These are phyloP conservation scores for Pugionium dolabratum DNA, from an alignment of 345 rosid genomes.

Conservation along the genomic window DNA sequence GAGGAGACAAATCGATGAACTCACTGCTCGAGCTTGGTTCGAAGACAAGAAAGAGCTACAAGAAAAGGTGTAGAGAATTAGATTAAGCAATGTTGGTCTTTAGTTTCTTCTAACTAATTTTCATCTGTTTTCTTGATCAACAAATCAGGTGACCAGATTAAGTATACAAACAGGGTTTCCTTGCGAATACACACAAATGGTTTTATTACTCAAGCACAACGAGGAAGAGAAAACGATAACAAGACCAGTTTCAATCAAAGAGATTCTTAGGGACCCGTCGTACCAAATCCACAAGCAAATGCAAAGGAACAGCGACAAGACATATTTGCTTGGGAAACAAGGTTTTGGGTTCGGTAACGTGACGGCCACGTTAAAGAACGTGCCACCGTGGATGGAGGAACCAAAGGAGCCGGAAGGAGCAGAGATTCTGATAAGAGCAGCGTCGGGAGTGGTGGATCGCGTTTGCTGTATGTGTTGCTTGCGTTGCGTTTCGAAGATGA, in stretches of 20 bases:
- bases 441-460: constrained; percentile 52
- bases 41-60: constrained; percentile 59
- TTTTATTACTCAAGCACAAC: constrained; percentile 44
- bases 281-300: constrained; percentile 42
- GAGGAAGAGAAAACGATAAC: constrained; percentile 42
- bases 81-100: constrained; percentile 2
- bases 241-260: constrained; percentile 41
- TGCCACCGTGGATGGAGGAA: constrained; percentile 63
- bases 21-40: constrained; percentile 84
- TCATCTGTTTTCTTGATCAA: constrained; percentile 4
- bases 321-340: constrained; percentile 46
- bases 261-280: constrained; percentile 35
- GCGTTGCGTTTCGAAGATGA: constrained; percentile 54
- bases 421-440: constrained; percentile 56
- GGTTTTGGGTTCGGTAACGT: constrained; percentile 75
- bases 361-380: constrained; percentile 57
- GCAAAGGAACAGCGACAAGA: constrained; percentile 39
- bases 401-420: constrained; percentile 55
- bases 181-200: constrained; percentile 63
- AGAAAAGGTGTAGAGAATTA: constrained; percentile 56
- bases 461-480: constrained; percentile 88
- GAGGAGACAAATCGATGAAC: constrained; percentile 68
- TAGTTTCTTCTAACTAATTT: not conserved
- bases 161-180: constrained; percentile 65
- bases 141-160: constrained; percentile 58